Evolutionary conservation across 2,329 filamentous ascomycete genomes (phyloP), one percentile per base, ranked within the genome.

Genomic region (Penicillium concentricum): DNA sequence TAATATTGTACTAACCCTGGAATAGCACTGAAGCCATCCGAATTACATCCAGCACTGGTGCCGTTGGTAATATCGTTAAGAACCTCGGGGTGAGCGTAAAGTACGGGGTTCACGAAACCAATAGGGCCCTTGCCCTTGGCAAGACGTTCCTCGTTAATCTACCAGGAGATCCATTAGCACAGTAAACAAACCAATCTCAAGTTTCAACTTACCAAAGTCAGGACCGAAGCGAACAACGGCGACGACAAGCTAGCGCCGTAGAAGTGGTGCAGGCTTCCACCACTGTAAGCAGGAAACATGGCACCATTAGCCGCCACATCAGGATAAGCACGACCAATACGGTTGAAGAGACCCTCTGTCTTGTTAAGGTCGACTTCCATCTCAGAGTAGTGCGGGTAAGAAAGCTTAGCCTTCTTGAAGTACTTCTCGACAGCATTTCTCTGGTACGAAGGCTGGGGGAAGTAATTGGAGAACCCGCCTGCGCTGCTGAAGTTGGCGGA

Each of bases 41-140:
- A 66, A 15, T 51, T 61, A 59, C 70, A 72, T 2, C 68, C 69
- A 20, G 61, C 54, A 47, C 66, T 71, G 20, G 73, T 71, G 2
- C 72, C 73, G 34, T 75, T 75, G 28, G 72, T 71, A 43, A 81
- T 79, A 20, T 79, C 78, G 2, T 71, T 71, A 1, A 75, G 72
- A 3, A 72, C 74, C 18, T 74, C 67, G 0, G 63, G 62, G 45
- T 71, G 58, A 24, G 57, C 62, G 51, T 72, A 70, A 10, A 83
- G 64, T 39, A 78, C 76, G 0, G 77, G 81, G 49, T 84, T 81
- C 20, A 84, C 67, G 60, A 84, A 84, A 0, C 81, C 82, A 12
- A 84, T 74, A 0, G 79, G 69, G 5, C 72, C 67, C 68, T 82
- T 82, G 2, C 76, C 76, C 0, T 66, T 71, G 8, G 73, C 73